Base-by-base conservation (phyloP, 2,329 filamentous ascomycete species). In the Orbilia oligospora region DNA sequence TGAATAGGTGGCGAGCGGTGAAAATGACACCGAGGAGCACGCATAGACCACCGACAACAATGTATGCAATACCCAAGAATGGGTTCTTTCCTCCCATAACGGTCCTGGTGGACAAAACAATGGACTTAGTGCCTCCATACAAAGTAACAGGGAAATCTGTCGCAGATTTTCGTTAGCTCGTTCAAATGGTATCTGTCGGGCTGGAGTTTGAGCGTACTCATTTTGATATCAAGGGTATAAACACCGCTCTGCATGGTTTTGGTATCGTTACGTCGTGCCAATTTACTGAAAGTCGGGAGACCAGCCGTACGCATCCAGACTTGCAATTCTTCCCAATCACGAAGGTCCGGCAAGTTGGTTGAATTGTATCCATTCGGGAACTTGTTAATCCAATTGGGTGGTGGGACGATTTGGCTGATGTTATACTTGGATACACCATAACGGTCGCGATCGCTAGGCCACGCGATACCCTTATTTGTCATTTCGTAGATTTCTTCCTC, bases 281-380 rank as follows among this genome's bases (percentile, higher is more conserved):
- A 87, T 86, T 99, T 99, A 88, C 93, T 97, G 84, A 99, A 99
- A 4, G 91, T 92, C 0, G 96, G 96, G 82, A 98, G 86, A 73
- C 95, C 96, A 24, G 96, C 96, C 0, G 97, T 97, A 82, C 96
- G 91, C 96, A 99, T 99, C 96, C 96, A 99, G 22, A 98, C 94
- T 85, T 97, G 94, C 84, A 99, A 97, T 51, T 90, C 90, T 84
- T 97, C 92, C 85, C 93, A 91, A 0, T 90, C 86, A 80, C 91
- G 88, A 18, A 98, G 84, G 81, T 96, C 85, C 0, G 94, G 93
- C 22, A 93, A 90, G 1, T 88, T 89, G 65, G 88, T 87, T 0
- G 86, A 84, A 2, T 88, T 91, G 83, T 97, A 97, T 79, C 88
- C 89, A 44, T 91, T 83, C 5, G 91, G 91, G 81, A 91, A 97